A percentile compares a stretch with the other conserved stretches of the same genome.
Conservation (phyloP, 2,329 filamentous ascomycete species). For the Verruconis gallopava region DNA sequence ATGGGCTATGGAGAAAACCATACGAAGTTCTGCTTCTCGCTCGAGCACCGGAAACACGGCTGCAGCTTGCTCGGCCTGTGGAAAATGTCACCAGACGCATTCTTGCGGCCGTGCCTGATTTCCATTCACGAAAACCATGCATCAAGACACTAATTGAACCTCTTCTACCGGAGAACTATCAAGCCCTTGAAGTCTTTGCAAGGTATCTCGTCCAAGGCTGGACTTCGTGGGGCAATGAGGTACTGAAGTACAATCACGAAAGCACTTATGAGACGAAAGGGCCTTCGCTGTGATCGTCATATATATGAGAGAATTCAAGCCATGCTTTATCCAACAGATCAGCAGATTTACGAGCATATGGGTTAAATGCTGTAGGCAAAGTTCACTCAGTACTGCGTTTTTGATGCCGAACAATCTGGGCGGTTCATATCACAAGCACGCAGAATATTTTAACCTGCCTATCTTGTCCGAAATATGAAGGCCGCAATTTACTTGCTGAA, state of each 20-base stretch:
- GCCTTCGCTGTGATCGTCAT: too few relatives aligned
- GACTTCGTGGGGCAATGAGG: constrained; percentile 70
- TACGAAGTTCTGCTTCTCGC: constrained; percentile 62
- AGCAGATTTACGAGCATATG: too few relatives aligned
- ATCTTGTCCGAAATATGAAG: too few relatives aligned
- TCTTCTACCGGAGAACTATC: constrained; percentile 30
- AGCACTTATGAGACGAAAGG: constrained; percentile 29
- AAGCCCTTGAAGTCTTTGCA: constrained; percentile 64
- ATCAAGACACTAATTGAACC: constrained; percentile 47
- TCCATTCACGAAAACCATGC: constrained; percentile 70
- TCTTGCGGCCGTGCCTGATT: constrained; percentile 56
- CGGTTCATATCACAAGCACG: too few relatives aligned
- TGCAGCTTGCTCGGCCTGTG: constrained; percentile 15
- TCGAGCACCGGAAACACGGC: constrained; percentile 19
- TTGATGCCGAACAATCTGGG: too few relatives aligned
- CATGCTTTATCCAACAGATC: too few relatives aligned
- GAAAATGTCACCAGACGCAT: constrained; percentile 35
- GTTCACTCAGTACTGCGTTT: too few relatives aligned
- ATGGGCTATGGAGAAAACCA: constrained; percentile 56
- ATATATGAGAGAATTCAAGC: too few relatives aligned
- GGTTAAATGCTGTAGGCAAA: too few relatives aligned
- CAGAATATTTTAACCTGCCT: too few relatives aligned
- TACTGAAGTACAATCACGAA: constrained; percentile 52
- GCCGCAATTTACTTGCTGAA: too few relatives aligned
- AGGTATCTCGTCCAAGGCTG: constrained; percentile 61